Base-by-base conservation (phyloP, 2,329 filamentous ascomycete species). In the Talaromyces albobiverticillius region DNA sequence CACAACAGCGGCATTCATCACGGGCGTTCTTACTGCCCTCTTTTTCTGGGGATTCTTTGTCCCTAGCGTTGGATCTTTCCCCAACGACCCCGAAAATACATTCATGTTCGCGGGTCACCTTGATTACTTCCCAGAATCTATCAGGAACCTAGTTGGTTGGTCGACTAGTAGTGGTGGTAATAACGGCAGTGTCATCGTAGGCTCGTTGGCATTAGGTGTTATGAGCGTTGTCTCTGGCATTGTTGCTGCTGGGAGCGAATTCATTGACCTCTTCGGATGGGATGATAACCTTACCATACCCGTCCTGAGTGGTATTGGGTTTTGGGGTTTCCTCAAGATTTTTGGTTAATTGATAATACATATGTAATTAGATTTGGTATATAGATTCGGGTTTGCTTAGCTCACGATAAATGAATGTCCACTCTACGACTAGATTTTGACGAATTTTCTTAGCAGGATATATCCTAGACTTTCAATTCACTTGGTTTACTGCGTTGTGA, bases 241-340 rank as follows among this genome's bases (percentile, higher is more conserved):
- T 41, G 84, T 93, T 51, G 94, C 91, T 40, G 90, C 91, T 54
- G 85, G 86, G 42, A 96, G 91, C 66, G 94, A 99, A 73, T 88
- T 93, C 14, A 80, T 96, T 43, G 91, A 99, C 73, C 67, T 97
- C 0, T 96, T 91, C 69, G 90, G 91, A 46, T 92, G 90, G 88
- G 94, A 99, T 67, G 94, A 99, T 74, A 99, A 99, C 72, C 78
- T 99, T 63, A 97, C 93, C 47, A 99, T 99, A 71, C 94, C 94
- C 2, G 85, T 95, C 23, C 79, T 99, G 47, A 96, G 90, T 67
- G 91, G 92, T 22, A 74, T 90, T 43, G 92, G 92, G 6, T 85
- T 99, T 57, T 96, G 89, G 87, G 88, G 87, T 0, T 96, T 99
- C 70, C 79, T 97, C 64, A 95, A 89, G 75, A 71, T 91, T 46